Evolutionary conservation across 2,329 filamentous ascomycete species (phyloP).

Genomic region (Penicillium sp.): DNA sequence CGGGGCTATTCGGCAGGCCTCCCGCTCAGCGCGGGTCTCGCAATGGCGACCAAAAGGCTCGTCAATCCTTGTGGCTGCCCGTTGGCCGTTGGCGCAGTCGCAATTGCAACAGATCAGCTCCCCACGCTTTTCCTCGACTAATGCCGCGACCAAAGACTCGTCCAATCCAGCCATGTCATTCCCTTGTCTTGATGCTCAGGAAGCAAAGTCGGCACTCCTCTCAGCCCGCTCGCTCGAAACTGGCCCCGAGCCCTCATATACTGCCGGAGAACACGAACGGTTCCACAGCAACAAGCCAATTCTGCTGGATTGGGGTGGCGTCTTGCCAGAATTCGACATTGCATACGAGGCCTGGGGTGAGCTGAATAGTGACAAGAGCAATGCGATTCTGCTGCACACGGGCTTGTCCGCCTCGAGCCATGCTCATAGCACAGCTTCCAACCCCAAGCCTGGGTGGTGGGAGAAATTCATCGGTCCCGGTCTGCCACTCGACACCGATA

Average conservation of each 20-base stretch:
- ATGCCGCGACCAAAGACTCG: slow-evolving; percentile 36
- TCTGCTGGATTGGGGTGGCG: slow-evolving; percentile 90
- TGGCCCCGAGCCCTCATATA: slow-evolving; percentile 93
- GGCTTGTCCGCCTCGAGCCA: slow-evolving; percentile 97
- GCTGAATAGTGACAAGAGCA: slow-evolving; percentile 78
- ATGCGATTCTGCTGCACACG: slow-evolving; percentile 90
- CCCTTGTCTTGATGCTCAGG: slow-evolving; percentile 84
- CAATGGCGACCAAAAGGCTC: slow-evolving; percentile 21
- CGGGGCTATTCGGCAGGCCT: slow-evolving; percentile 23
- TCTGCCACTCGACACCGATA: slow-evolving; percentile 81
- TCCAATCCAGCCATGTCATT: slow-evolving; percentile 88
- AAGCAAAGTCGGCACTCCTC: slow-evolving; percentile 76
- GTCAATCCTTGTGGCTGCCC: slow-evolving; percentile 9
- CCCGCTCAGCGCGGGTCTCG: slow-evolving; percentile 17
- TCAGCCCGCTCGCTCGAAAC: slow-evolving; percentile 68
- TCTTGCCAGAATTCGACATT: slow-evolving; percentile 82
- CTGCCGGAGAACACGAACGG: slow-evolving; percentile 77
- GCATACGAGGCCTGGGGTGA: slow-evolving; percentile 93
- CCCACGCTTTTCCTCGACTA: slow-evolving; percentile 21
- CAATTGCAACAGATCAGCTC: slow-evolving; percentile 28
- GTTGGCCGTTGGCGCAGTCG: slow-evolving; percentile 23
- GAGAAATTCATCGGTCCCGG: slow-evolving; percentile 96
- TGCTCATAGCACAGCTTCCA: slow-evolving; percentile 85
- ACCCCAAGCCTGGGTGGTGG: slow-evolving; percentile 95
- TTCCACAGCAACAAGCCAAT: slow-evolving; percentile 77